Percentiles rank a stretch among this genome's conserved stretches.
Conservation (phyloP, 805 yeast genomes). For the Naumovozyma dairenensis region DNA sequence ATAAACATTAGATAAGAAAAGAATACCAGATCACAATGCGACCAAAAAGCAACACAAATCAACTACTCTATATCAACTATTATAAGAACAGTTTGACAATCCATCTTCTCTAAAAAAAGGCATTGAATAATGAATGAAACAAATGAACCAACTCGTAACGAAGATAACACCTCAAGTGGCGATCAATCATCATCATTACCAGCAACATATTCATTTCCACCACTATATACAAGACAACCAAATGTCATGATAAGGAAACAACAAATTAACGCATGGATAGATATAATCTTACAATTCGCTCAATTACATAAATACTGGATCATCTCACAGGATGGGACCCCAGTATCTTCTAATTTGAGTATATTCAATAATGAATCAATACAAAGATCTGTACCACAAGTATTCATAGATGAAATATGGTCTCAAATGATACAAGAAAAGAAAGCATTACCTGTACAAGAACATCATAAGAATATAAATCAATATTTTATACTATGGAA, state of each 20-base stretch:
- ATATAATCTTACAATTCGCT: slow-evolving; percentile 54
- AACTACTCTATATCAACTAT: too few species aligned
- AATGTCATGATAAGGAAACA: slow-evolving; percentile 67
- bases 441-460: slow-evolving; percentile 23
- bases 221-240: slow-evolving; percentile 83
- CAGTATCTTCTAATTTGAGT: slow-evolving; percentile 10
- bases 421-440: slow-evolving; percentile 46
- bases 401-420: slow-evolving; percentile 47
- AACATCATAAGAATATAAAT: not conserved
- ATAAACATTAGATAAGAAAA: too few species aligned
- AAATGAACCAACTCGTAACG: too few species aligned
- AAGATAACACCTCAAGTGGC: too few species aligned
- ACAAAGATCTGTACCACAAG: slow-evolving; percentile 43
- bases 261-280: slow-evolving; percentile 73
- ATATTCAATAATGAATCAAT: slow-evolving; percentile 45
- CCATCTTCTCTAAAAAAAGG: too few species aligned
- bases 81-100: too few species aligned
- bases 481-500: slow-evolving; percentile 55
- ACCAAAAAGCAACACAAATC: too few species aligned
- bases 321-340: slow-evolving; percentile 29
- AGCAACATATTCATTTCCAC: slow-evolving; percentile 68
- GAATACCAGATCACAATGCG: too few species aligned
- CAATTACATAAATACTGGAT: slow-evolving; percentile 46
- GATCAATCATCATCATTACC: too few species aligned
- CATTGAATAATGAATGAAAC: too few species aligned